Evolutionary conservation across 1,284 basidiomycete species (phyloP).

Genomic region (Apiotrichum veenhuisii): DNA sequence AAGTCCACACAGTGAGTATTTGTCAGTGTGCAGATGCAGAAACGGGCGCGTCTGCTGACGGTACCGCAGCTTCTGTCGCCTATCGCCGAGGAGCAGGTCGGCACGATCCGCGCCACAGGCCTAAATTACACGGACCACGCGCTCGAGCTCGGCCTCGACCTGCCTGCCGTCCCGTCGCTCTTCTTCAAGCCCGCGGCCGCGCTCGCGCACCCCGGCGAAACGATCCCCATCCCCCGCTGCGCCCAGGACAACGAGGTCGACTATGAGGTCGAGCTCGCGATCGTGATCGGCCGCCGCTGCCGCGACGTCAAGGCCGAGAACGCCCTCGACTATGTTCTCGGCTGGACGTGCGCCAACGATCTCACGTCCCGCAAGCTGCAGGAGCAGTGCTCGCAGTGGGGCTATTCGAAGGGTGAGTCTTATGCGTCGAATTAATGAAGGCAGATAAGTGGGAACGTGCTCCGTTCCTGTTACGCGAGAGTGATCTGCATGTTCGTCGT

Average conservation of each 20-base stretch:
- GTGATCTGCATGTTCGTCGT: not conserved
- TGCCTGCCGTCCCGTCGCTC: constrained; percentile 62
- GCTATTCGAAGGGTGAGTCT: constrained; percentile 69
- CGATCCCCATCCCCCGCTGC: constrained; percentile 63
- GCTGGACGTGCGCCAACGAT: constrained; percentile 74
- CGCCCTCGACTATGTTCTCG: constrained; percentile 75
- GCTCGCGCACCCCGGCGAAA: constrained; percentile 66
- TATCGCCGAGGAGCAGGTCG: constrained; percentile 26
- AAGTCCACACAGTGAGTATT: not conserved
- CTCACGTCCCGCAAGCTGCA: constrained; percentile 78
- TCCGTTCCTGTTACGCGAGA: too few species aligned
- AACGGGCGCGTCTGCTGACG: not conserved
- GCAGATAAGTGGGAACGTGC: not conserved
- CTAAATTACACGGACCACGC: constrained; percentile 37
- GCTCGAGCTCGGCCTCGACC: constrained; percentile 16
- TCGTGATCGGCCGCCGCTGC: constrained; percentile 75
- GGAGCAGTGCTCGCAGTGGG: constrained; percentile 63
- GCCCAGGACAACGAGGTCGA: constrained; percentile 71
- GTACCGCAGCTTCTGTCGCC: constrained; percentile 34
- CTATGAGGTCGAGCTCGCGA: constrained; percentile 81
- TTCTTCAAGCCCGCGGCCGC: constrained; percentile 75
- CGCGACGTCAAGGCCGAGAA: constrained; percentile 71
- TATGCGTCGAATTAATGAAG: too few species aligned
- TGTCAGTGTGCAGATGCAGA: not conserved
- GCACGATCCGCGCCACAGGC: constrained; percentile 35